phyloP scores from a whole-genome alignment of 805 yeast genomes.

The Metschnikowia amazonensis region DNA sequence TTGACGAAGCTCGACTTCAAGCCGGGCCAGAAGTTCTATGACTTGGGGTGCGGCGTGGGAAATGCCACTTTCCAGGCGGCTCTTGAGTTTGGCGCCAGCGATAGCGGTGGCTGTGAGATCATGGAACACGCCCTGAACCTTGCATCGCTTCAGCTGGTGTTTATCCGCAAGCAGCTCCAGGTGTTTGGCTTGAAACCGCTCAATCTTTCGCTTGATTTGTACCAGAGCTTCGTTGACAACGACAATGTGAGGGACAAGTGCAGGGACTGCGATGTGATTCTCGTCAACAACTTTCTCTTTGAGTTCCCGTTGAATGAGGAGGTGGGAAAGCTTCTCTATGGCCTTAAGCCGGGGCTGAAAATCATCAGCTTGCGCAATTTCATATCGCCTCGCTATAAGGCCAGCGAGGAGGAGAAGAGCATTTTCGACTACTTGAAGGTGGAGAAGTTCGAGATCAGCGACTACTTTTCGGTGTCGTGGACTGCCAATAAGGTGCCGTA shows the following conservation, averaged over 20 bases:
- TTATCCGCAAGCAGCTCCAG: slow-evolving; percentile 53
- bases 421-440: slow-evolving; percentile 65
- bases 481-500: slow-evolving; percentile 79
- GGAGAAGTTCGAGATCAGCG: slow-evolving; percentile 55
- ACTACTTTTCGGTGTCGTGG: slow-evolving; percentile 81
- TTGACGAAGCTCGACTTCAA: slow-evolving; percentile 53
- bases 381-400: slow-evolving; percentile 70
- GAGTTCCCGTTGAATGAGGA: slow-evolving; percentile 67
- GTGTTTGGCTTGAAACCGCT: slow-evolving; percentile 65
- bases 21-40: slow-evolving; percentile 63
- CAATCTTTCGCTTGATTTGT: slow-evolving; percentile 51
- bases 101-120: slow-evolving; percentile 84
- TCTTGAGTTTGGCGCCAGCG: slow-evolving; percentile 70
- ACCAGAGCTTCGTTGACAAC: slow-evolving; percentile 71
- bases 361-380: slow-evolving; percentile 77
- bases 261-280: slow-evolving; percentile 62
- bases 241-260: slow-evolving; percentile 51
- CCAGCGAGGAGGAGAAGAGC: slow-evolving; percentile 48
- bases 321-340: slow-evolving; percentile 61
- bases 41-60: slow-evolving; percentile 93
- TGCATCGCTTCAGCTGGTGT: slow-evolving; percentile 56
- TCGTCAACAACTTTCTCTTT: slow-evolving; percentile 81
- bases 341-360: slow-evolving; percentile 67
- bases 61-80: slow-evolving; percentile 89
- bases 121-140: slow-evolving; percentile 78